Conservation (phyloP, 75 land plant genomes). For the Gnetum montanum region DNA sequence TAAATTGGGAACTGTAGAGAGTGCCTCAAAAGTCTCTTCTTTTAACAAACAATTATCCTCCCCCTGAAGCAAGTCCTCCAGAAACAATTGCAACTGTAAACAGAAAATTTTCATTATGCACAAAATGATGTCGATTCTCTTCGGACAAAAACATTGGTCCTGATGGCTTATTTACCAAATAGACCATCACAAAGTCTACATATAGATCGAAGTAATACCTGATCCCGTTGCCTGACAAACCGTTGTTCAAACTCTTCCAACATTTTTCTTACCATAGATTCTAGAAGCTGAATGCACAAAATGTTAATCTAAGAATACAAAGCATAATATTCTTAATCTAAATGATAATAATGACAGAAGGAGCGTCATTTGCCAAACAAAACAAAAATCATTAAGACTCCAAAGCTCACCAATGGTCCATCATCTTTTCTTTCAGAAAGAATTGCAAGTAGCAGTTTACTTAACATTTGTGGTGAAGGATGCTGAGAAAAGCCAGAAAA, state of each 20-base stretch:
- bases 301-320: neutral
- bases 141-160: no score
- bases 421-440: constrained; percentile 18
- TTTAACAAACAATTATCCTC: constrained; percentile 17
- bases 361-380: no score
- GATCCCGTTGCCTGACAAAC: constrained; percentile 25
- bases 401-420: constrained; percentile 15
- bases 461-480: constrained; percentile 3
- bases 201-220: constrained; percentile 22
- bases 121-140: no score
- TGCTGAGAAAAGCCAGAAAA: no score
- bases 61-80: constrained; percentile 35
- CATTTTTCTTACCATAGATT: constrained; percentile 32
- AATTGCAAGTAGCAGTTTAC: constrained; percentile 10
- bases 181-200: neutral
- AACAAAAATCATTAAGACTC: no score
- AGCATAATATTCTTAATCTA: no score
- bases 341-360: no score
- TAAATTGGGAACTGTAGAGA: constrained; percentile 17
- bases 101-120: no score
- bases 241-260: constrained; percentile 28
- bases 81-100: constrained; percentile 40
- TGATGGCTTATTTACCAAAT: no score
- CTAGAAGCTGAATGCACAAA: constrained; percentile 39
- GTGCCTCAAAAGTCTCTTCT: constrained; percentile 33